Conservation (phyloP, 208 protist genomes). For the Endotrypanum monterogeii region DNA sequence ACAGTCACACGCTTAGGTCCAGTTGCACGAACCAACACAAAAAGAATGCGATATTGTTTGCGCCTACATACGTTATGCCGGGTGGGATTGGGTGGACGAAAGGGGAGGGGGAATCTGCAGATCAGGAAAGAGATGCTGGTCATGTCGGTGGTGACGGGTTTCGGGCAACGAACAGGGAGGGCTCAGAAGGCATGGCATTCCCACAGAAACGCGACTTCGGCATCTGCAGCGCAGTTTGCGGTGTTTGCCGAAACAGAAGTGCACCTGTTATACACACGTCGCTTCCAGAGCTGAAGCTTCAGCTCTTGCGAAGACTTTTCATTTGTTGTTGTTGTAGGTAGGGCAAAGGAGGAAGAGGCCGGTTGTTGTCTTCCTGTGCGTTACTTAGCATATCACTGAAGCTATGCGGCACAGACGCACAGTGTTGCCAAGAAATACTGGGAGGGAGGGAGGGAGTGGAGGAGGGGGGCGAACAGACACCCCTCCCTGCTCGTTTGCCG, state of each 20-base stretch:
- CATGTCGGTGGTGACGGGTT: background rate
- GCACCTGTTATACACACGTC: background rate
- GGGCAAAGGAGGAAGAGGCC: background rate
- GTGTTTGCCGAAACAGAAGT: background rate
- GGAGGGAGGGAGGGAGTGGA: background rate
- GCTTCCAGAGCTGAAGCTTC: background rate
- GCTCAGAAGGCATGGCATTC: no score
- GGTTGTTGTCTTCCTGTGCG: background rate
- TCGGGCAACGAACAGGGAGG: background rate
- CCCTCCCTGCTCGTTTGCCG: no score
- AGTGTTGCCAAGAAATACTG: background rate
- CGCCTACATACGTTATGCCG: background rate
- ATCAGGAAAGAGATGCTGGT: no score
- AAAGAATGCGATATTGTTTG: background rate
- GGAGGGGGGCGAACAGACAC: background rate
- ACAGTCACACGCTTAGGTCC: background rate
- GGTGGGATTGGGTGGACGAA: background rate
- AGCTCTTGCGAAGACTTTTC: background rate
- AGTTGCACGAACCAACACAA: no score
- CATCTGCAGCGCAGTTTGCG: background rate
- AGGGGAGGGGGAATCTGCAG: background rate
- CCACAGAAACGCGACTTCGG: background rate
- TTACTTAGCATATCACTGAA: background rate
- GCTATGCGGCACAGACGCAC: background rate
- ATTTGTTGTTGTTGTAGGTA: background rate